Evolutionary conservation across 2,329 filamentous ascomycete species (phyloP).

Genomic region (Cercospora canescens): DNA sequence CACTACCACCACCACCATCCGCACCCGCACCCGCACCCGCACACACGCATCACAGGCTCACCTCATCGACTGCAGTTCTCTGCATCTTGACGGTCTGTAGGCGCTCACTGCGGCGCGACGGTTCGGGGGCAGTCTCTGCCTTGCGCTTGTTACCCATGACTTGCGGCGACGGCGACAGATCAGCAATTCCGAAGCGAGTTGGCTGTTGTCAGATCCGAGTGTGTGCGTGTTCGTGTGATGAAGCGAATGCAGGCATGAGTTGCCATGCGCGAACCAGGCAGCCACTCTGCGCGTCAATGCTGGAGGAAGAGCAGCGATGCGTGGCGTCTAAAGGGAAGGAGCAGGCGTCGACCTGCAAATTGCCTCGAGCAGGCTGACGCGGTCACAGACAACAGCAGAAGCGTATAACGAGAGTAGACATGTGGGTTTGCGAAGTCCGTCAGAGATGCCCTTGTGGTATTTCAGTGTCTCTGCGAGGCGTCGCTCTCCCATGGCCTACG

Average conservation of each 20-base stretch:
- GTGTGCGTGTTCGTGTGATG: not conserved
- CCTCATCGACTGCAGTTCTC: conserved; percentile 1
- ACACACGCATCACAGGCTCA: not conserved
- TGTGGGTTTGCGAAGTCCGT: too few relatives aligned
- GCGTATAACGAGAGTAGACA: too few relatives aligned
- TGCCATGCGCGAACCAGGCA: not conserved
- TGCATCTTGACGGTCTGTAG: conserved; percentile 9
- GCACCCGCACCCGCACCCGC: too few relatives aligned
- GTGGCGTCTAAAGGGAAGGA: not conserved
- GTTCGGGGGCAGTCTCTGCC: not conserved
- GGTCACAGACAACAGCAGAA: too few relatives aligned
- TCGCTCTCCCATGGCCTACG: too few relatives aligned
- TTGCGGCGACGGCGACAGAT: not conserved
- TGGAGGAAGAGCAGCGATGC: not conserved
- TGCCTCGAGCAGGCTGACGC: too few relatives aligned
- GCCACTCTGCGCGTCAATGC: not conserved
- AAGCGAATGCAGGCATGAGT: not conserved
- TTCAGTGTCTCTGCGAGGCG: too few relatives aligned
- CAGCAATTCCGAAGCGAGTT: not conserved
- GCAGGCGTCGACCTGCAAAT: too few relatives aligned
- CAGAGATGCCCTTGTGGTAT: too few relatives aligned
- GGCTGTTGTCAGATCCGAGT: not conserved
- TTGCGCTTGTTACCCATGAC: conserved; percentile 4
- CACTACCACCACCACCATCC: too few relatives aligned
- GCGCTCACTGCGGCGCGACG: conserved; percentile 10